Percentiles rank a stretch among this genome's conserved stretches.
These are phyloP conservation scores for Lachnellula hyalina DNA, from an alignment of 2,329 filamentous ascomycete species.

Conservation along the genomic window DNA sequence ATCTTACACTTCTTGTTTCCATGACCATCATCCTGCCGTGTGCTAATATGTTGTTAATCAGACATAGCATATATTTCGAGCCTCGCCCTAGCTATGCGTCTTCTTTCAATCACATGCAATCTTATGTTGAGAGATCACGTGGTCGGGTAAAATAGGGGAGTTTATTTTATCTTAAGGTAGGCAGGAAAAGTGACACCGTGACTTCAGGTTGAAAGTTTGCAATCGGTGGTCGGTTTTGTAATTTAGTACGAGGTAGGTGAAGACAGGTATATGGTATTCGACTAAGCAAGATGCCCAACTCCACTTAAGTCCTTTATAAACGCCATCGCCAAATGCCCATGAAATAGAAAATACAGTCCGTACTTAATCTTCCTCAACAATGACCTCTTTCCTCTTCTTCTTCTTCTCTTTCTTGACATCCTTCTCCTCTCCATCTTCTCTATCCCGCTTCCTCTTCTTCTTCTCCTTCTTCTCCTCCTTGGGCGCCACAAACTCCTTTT, in stretches of 20 bases:
- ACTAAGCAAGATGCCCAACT: background rate
- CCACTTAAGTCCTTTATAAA: background rate
- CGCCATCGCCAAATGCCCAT: slow-evolving; percentile 14
- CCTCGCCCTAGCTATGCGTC: too few species aligned
- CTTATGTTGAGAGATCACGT: background rate
- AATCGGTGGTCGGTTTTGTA: too few species aligned
- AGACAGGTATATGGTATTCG: background rate
- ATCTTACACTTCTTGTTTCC: too few species aligned
- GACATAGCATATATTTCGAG: too few species aligned
- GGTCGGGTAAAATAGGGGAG: background rate
- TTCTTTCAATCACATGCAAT: background rate
- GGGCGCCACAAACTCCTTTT: slow-evolving; percentile 82
- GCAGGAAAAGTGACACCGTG: background rate
- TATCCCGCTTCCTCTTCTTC: slow-evolving; percentile 48
- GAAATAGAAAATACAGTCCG: background rate
- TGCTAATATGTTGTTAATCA: too few species aligned
- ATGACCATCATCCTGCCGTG: too few species aligned
- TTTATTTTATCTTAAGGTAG: background rate
- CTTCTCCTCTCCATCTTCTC: slow-evolving; percentile 20
- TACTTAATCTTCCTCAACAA: slow-evolving; percentile 9
- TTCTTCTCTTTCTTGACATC: slow-evolving; percentile 17
- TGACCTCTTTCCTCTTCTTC: slow-evolving; percentile 20
- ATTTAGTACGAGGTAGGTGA: too few species aligned
- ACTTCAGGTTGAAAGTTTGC: background rate
- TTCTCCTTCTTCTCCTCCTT: slow-evolving; percentile 59